Percentiles rank a stretch among this genome's conserved stretches.
Evolutionary conservation across 2,329 filamentous ascomycete species (phyloP).

Genomic region (Phaeomoniella chlamydospora): DNA sequence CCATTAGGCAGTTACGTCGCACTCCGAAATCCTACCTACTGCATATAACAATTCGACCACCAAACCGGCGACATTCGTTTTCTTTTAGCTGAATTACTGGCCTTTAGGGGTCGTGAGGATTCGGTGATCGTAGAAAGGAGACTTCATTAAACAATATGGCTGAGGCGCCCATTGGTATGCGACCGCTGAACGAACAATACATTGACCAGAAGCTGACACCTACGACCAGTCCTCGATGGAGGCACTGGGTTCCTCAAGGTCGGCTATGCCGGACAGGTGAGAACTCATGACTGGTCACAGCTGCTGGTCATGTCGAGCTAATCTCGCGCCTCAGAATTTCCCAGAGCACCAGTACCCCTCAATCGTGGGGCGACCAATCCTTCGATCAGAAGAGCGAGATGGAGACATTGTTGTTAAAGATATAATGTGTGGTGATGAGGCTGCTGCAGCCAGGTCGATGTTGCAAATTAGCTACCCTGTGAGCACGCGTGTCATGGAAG

Average conservation of each 20-base stretch:
- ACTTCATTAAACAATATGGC: constrained; percentile 20
- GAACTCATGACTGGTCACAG: constrained; percentile 1
- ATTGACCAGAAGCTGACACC: constrained; percentile 14
- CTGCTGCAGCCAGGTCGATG: constrained; percentile 88
- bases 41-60: no score
- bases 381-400: constrained; percentile 86
- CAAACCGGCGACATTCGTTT: background rate
- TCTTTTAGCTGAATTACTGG: no score
- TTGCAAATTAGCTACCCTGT: constrained; percentile 94
- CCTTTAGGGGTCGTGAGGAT: no score
- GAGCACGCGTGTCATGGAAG: constrained; percentile 18
- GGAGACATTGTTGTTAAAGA: constrained; percentile 70
- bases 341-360: constrained; percentile 97
- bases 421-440: constrained; percentile 99
- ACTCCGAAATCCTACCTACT: no score
- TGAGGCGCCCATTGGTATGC: constrained; percentile 34
- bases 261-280: constrained; percentile 83
- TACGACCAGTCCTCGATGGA: constrained; percentile 78
- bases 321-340: constrained; percentile 82
- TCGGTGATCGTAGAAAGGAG: background rate
- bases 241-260: constrained; percentile 99
- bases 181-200: constrained; percentile 3
- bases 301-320: constrained; percentile 1
- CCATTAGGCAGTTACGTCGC: background rate
- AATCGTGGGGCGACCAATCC: constrained; percentile 92